A percentile compares a stretch with the other conserved stretches of the same genome.
These are phyloP conservation scores for Malus fusca DNA, from an alignment of 306 rosid species.

Conservation along the genomic window DNA sequence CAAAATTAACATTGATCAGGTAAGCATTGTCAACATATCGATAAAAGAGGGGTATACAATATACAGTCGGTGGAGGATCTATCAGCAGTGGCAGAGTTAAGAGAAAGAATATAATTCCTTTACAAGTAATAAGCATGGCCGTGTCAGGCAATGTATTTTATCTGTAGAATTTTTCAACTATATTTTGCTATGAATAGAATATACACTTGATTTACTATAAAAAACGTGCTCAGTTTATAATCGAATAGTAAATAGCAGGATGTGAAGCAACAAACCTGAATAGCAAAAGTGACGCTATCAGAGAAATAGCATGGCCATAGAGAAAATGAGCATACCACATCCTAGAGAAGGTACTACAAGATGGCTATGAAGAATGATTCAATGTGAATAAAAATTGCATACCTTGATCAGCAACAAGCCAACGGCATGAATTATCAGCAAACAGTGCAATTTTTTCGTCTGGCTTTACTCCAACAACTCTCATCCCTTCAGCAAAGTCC, in stretches of 20 bases:
- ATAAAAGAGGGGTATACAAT: background rate
- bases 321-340: conserved; percentile 10
- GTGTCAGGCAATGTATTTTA: background rate
- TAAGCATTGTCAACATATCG: background rate
- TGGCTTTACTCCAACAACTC: conserved; percentile 62
- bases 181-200: background rate
- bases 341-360: background rate
- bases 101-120: background rate
- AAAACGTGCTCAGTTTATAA: background rate
- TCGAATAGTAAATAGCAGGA: background rate
- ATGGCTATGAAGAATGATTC: background rate
- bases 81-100: background rate
- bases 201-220: background rate
- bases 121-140: background rate
- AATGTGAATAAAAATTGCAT: background rate
- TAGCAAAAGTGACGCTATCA: background rate
- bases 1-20: background rate
- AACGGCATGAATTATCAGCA: conserved; percentile 76
- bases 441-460: conserved; percentile 71
- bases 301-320: background rate
- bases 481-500: conserved; percentile 69
- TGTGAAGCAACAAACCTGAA: conserved; percentile 5
- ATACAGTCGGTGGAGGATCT: background rate
- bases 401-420: conserved; percentile 98
- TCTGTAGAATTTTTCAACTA: background rate